A percentile compares a stretch with the other conserved stretches of the same genome.
Evolutionary conservation across 768 basidiomycete genomes (phyloP).

Genomic region (Collybia nuda): DNA sequence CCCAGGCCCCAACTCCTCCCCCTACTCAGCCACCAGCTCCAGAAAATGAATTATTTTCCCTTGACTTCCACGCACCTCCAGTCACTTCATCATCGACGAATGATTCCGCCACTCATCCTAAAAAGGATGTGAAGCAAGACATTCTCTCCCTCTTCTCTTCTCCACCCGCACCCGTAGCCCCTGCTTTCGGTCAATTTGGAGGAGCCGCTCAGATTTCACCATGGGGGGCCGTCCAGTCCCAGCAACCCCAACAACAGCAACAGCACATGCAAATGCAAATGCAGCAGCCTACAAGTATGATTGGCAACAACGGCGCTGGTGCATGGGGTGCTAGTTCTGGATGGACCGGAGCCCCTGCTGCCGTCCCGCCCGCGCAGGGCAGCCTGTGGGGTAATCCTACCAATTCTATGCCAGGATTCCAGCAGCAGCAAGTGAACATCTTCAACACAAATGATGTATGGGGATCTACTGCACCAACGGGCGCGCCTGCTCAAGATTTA

Average conservation of each 20-base stretch:
- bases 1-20: conserved; percentile 24
- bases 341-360: conserved; percentile 46
- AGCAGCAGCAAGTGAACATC: conserved; percentile 33
- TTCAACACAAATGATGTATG: conserved; percentile 62
- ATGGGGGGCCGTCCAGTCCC: conserved; percentile 27
- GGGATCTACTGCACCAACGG: conserved; percentile 37
- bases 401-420: conserved; percentile 14
- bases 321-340: conserved; percentile 70
- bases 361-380: conserved; percentile 31
- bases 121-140: conserved; percentile 80
- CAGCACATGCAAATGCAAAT: conserved; percentile 19
- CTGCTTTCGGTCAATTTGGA: conserved; percentile 37
- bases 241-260: conserved; percentile 20
- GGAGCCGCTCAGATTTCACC: conserved; percentile 21
- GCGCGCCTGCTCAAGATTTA: conserved; percentile 27
- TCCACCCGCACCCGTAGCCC: conserved; percentile 31
- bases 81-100: conserved; percentile 20
- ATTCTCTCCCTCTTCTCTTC: conserved; percentile 81
- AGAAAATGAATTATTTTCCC: conserved; percentile 73
- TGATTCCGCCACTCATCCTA: conserved; percentile 29
- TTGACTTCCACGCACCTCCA: conserved; percentile 78
- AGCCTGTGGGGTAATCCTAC: conserved; percentile 38
- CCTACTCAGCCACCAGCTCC: conserved; percentile 29
- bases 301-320: conserved; percentile 52
- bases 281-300: conserved; percentile 46